These are phyloP conservation scores for Coemansia sp. DNA, from an alignment of 192 early-diverging fungal genomes.

Conservation along the genomic window DNA sequence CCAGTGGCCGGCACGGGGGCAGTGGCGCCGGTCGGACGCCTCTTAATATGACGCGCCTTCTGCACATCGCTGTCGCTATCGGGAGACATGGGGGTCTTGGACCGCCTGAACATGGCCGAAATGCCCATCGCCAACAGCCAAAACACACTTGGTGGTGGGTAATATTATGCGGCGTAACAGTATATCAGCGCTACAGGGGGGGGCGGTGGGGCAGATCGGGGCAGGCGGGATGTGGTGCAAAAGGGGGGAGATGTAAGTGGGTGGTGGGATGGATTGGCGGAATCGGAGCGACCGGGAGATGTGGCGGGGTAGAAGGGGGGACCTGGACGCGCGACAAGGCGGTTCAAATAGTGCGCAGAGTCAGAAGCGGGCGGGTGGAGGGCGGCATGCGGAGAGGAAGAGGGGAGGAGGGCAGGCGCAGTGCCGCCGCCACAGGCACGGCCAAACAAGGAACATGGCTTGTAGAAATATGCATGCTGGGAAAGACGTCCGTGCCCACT, in stretches of 20 bases:
- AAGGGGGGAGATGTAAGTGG: no score
- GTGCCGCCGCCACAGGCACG: slow-evolving; percentile 1
- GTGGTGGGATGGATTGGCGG: no score
- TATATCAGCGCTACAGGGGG: no score
- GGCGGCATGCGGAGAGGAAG: neutral
- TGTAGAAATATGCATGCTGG: slow-evolving; percentile 10
- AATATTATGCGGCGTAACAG: no score
- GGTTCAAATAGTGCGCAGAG: no score
- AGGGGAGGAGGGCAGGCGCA: neutral
- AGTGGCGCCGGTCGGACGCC: slow-evolving; percentile 4
- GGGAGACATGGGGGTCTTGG: slow-evolving; percentile 9
- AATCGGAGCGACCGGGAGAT: no score
- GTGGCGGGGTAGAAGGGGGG: no score
- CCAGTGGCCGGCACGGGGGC: neutral
- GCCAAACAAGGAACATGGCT: slow-evolving; percentile 4
- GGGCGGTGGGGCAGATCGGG: no score
- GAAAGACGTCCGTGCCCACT: neutral
- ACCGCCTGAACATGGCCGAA: slow-evolving; percentile 43
- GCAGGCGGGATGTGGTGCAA: no score
- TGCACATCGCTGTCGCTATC: neutral
- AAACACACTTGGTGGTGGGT: no score
- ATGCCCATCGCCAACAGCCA: slow-evolving; percentile 27
- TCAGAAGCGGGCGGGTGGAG: no score
- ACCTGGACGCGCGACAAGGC: no score
- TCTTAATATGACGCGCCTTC: slow-evolving; percentile 18